Evolutionary conservation across 257 asterid species (phyloP), one percentile per base, ranked within the genome.

Genomic region (Solanum clarkiae): DNA sequence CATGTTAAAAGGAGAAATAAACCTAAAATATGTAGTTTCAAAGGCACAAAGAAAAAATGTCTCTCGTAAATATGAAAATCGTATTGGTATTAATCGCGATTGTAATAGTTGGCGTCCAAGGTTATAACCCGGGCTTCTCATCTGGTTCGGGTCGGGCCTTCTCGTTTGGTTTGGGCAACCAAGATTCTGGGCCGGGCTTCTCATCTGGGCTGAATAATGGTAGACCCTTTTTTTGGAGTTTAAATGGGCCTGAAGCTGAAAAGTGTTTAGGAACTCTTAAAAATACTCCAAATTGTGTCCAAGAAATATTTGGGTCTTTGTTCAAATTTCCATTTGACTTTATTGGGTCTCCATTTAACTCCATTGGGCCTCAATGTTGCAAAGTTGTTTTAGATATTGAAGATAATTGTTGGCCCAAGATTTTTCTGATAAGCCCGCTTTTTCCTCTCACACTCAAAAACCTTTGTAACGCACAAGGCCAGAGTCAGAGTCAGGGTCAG

Each of bases 341-440:
- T 70, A 70, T 72, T 10, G 5, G 36, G 79, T 83, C 63, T 36
- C 81, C 83, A 13, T 56, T 84, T 4, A 75, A 74, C 0, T 29
- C 84, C 8, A 70, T 89, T 49, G 90, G 89, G 10, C 86, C 92
- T 20, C 81, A 70, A 5, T 89, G 92, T 71, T 89, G 92, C 71
- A 72, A 32, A 10, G 84, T 86, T 32, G 24, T 86, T 57, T 17
- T 63, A 10, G 26, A 56, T 6, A 60, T 89, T 32, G 89, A 89
- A 11, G 87, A 82, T 18, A 77, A 80, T 69, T 89, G 90, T 54
- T 89, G 90, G 92, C 86, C 89, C 2, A 86, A 82, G 63, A 54
- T 74, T 13, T 86, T 89, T 2, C 89, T 88, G 4, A 24, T 85
- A 44, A 87, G 84, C 72, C 89, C 88, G 2, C 55, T 86, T 0